Percentiles rank a stretch among this genome's conserved stretches.
Conservation (phyloP, 768 basidiomycete genomes). For the Tricholoma bakamatsutake region DNA sequence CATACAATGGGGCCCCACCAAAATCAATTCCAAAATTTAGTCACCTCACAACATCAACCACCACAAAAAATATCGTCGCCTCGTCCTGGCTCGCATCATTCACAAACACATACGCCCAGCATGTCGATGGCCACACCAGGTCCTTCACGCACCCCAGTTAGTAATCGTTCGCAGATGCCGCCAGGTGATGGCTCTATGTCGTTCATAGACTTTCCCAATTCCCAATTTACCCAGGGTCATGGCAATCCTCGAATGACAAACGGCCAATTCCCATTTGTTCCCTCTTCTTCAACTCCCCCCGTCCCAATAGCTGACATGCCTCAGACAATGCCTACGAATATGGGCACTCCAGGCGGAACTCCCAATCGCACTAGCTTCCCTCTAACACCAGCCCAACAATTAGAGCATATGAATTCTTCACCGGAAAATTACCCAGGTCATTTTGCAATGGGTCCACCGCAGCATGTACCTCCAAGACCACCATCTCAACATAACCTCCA, state of each 20-base stretch:
- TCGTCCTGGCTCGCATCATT: constrained; percentile 28
- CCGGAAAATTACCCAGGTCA: constrained; percentile 24
- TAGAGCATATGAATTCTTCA: constrained; percentile 44
- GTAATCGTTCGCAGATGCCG: constrained; percentile 38
- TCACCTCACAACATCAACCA: constrained; percentile 32
- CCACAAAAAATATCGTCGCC: constrained; percentile 33
- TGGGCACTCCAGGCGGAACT: constrained; percentile 33
- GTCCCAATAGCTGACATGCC: constrained; percentile 41
- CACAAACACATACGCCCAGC: constrained; percentile 36
- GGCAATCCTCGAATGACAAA: constrained; percentile 30
- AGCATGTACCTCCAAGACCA: constrained; percentile 34
- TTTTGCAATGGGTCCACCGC: constrained; percentile 28
- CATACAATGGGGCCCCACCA: constrained; percentile 28
- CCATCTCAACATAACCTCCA: constrained; percentile 35
- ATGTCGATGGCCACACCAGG: constrained; percentile 32
- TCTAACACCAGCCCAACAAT: constrained; percentile 59
- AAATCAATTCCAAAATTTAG: constrained; percentile 32
- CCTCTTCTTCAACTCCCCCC: constrained; percentile 43
- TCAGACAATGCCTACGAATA: constrained; percentile 31
- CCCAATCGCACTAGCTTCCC: constrained; percentile 39
- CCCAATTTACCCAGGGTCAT: constrained; percentile 26
- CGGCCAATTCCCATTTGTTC: constrained; percentile 35
- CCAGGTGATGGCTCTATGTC: constrained; percentile 37
- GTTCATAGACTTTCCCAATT: constrained; percentile 36
- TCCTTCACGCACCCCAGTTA: constrained; percentile 33